Conservation (phyloP, 2,329 filamentous ascomycete genomes). For the Rhinocladiella similis region DNA sequence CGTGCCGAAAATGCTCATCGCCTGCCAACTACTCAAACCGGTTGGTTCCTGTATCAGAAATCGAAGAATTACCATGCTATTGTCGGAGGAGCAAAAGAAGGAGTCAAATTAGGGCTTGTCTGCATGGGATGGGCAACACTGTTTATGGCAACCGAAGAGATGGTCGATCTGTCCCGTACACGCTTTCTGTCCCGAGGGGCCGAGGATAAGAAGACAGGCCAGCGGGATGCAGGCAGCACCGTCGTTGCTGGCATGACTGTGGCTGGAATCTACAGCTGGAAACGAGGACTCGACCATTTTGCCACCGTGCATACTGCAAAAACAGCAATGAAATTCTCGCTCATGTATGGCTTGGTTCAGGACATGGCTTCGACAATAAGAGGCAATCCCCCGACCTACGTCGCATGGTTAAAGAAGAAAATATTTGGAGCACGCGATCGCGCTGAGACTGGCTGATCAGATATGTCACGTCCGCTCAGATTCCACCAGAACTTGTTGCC, state of each 20-base stretch:
- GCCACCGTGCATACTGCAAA: conserved; percentile 76
- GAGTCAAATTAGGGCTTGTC: conserved; percentile 69
- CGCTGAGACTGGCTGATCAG: neutral
- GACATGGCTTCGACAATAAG: conserved; percentile 69
- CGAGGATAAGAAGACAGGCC: conserved; percentile 66
- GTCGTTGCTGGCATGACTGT: conserved; percentile 80
- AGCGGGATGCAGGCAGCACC: conserved; percentile 76
- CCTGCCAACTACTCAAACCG: conserved; percentile 75
- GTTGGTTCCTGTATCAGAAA: conserved; percentile 99
- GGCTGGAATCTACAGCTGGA: conserved; percentile 81
- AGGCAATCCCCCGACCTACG: conserved; percentile 66
- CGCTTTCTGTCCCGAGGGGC: conserved; percentile 74
- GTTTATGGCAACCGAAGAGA: conserved; percentile 81
- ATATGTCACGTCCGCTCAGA: neutral
- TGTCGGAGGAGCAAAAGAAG: conserved; percentile 75
- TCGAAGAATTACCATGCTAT: conserved; percentile 91
- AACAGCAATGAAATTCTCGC: conserved; percentile 74
- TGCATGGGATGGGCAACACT: conserved; percentile 71
- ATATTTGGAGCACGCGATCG: neutral
- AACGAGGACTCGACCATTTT: conserved; percentile 77
- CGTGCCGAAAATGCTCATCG: conserved; percentile 96
- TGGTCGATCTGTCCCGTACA: conserved; percentile 72
- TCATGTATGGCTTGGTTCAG: conserved; percentile 78
- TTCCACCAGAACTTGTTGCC: too few relatives aligned
- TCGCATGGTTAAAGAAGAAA: conserved; percentile 58